Base-by-base conservation (phyloP, 2,329 filamentous ascomycete species). In the Diaporthe longicolla region DNA sequence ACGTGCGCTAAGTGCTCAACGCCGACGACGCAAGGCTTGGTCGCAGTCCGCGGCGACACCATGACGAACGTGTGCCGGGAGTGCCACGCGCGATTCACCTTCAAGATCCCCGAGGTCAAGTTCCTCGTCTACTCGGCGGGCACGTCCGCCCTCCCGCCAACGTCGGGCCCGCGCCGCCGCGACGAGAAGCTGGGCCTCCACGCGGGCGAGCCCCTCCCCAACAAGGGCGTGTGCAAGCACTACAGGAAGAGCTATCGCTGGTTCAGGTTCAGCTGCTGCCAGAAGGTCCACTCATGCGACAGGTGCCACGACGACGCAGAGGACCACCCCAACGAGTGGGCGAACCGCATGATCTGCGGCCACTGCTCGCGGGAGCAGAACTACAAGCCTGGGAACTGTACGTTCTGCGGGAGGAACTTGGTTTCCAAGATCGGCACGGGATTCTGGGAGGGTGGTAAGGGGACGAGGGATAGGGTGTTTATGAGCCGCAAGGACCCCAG, bases 371-470 rank as follows among this genome's bases (percentile, higher is more conserved):
- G 94, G 69, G 94, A 97, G 85, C 94, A 96, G 84, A 91, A 91
- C 77, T 97, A 94, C 82, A 86, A 91, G 29, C 91, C 93, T 1
- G 93, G 95, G 79, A 91, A 92, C 75, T 97, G 94, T 81, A 88
- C 86, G 1, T 90, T 94, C 79, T 97, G 94, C 80, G 93, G 92
- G 65, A 86, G 91, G 45, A 89, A 88, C 66, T 88, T 97, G 17
- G 88, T 95, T 70, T 91, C 93, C 0, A 87, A 83, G 76, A 92
- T 90, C 79, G 89, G 90, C 4, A 83, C 81, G 57, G 94, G 94
- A 0, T 97, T 95, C 83, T 97, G 94, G 94, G 94, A 97, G 84
- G 94, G 94, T 15, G 94, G 94, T 1, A 94, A 93, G 81, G 93
- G 93, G 1, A 95, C 93, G n/a, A 86, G 94, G 75, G 93, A 95